Evolutionary conservation across 148 eudicot genomes (phyloP), one percentile per base, ranked within the genome.

Genomic region (Dysphania ambrosioides): DNA sequence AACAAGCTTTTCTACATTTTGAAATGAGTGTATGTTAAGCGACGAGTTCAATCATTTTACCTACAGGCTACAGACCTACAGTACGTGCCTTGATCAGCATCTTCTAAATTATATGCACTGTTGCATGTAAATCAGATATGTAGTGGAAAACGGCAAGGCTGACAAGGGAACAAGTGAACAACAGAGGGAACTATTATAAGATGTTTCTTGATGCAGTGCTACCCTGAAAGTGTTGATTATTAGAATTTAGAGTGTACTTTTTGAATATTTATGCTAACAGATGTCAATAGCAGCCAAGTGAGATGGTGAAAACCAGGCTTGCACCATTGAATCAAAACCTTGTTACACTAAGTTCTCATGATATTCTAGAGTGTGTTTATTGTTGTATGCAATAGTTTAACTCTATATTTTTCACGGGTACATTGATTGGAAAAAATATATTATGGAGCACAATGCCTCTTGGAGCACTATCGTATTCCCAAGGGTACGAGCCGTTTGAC

Each of bases 11-110:
- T 71, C 23, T 34, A 16, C 24, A 24, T 23, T 64, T n/a, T 32
- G 7, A 56, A 72, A 41, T 32, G 73, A 67, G 71, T 70, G 67
- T 57, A 49, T 65, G 59, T 24, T 58, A 75, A 61, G 79, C 70
- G 61, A 80, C 73, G 57, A 53, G 35, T 70, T 55, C 79, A 75
- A 74, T 68, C 35, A 72, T 66, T 72, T 68, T 59, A 44, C 73
- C 67, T 4, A 30, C 21, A 29, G 36, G n/a, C n/a, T n/a, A n/a
- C n/a, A n/a, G n/a, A n/a, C n/a, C n/a, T n/a, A n/a, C n/a, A n/a
- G n/a, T n/a, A n/a, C n/a, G n/a, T 61, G 36, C 65, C 65, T 61
- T 31, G 30, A 61, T 15, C 65, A 53, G 2, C 6, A 53, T 8
- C n/a, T 53, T 19, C 58, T 5, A 5, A n/a, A 7, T 47, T 47